Percentiles rank a stretch among this genome's conserved stretches.
These are phyloP conservation scores for Candida andamanensis DNA, from an alignment of 805 yeast species.

Conservation along the genomic window DNA sequence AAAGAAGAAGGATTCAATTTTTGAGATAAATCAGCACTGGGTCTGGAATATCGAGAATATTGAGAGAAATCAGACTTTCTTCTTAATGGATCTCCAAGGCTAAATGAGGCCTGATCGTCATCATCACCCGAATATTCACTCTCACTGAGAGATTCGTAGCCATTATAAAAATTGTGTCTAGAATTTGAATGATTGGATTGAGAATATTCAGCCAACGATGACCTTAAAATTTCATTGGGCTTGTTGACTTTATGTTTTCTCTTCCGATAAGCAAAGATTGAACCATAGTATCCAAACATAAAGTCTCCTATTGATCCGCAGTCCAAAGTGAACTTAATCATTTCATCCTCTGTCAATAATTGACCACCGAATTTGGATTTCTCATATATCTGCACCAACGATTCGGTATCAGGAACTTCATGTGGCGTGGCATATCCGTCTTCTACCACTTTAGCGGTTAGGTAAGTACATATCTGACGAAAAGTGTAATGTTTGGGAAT, in stretches of 20 bases:
- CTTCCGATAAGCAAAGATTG: slow-evolving; percentile 9
- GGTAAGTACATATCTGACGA: slow-evolving; percentile 35
- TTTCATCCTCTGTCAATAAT: slow-evolving; percentile 53
- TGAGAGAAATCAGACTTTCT: too few relatives aligned
- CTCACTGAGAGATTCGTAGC: too few relatives aligned
- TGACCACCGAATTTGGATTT: slow-evolving; percentile 60
- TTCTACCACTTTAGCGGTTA: slow-evolving; percentile 17
- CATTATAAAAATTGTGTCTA: too few relatives aligned
- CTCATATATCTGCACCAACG: slow-evolving; percentile 54
- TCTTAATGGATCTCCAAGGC: too few relatives aligned
- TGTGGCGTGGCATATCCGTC: slow-evolving; percentile 1
- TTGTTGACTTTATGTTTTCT: slow-evolving; percentile 1
- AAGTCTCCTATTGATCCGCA: slow-evolving; percentile 15
- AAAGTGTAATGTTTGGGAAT: slow-evolving; percentile 38
- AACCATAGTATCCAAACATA: slow-evolving; percentile 15
- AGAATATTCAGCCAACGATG: too few relatives aligned
- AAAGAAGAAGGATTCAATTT: too few relatives aligned
- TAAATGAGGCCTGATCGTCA: too few relatives aligned
- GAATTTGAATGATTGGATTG: too few relatives aligned
- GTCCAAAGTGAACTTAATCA: slow-evolving; percentile 51
- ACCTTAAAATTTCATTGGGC: too few relatives aligned
- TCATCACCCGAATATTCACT: too few relatives aligned
- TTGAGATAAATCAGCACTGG: too few relatives aligned
- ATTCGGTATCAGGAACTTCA: slow-evolving; percentile 11
- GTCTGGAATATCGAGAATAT: too few relatives aligned